Base-by-base conservation (phyloP, 1,139 yeast genomes). In the Geotrichum histeridarum region DNA sequence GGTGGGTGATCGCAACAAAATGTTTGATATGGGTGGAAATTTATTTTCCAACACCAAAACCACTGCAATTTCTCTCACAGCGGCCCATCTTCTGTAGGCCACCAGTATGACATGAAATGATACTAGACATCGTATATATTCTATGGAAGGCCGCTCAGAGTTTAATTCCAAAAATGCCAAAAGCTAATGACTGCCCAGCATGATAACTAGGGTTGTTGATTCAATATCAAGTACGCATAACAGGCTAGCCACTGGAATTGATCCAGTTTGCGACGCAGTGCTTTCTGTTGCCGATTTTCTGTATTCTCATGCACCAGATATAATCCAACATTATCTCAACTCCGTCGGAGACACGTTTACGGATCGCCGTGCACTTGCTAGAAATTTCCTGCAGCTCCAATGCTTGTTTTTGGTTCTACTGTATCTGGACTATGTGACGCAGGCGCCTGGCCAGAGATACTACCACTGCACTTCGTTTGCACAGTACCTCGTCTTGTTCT, bases 371-470 rank as follows among this genome's bases (percentile, higher is more conserved):
- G 2, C 30, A 4, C 15, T 39, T 17, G 43, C 43, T 15, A 7
- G 43, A n/a, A 8, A 8, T 5, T 7, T 22, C 4, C 22, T 8
- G 7, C 11, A 17, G 31, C n/a, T 18, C 8, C 12, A 7, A 8
- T 7, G 4, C 30, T 22, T 18, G 31, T 39, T 22, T 39, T 7
- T 37, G 17, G 17, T 48, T 14, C 35, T 38, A 2, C 32, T 48
- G 8, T 39, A 48, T 37, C 17, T 48, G 8, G 51, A 48, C 45
- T 48, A 48, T 12, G 7, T 39, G 38, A 30, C 51, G n/a, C 38
- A 30, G 17, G 45, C 33, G 17, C 36, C 37, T 8, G 44, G 45
- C 45, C 45, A 38, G 18, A 39, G n/a, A n/a, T 38, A 39, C 35
- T 48, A 39, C 38, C 37, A 36, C 12, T 48, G 51, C 41, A 39